Base-by-base conservation (phyloP, 768 basidiomycete genomes). In the Xerocomellus intermedius region DNA sequence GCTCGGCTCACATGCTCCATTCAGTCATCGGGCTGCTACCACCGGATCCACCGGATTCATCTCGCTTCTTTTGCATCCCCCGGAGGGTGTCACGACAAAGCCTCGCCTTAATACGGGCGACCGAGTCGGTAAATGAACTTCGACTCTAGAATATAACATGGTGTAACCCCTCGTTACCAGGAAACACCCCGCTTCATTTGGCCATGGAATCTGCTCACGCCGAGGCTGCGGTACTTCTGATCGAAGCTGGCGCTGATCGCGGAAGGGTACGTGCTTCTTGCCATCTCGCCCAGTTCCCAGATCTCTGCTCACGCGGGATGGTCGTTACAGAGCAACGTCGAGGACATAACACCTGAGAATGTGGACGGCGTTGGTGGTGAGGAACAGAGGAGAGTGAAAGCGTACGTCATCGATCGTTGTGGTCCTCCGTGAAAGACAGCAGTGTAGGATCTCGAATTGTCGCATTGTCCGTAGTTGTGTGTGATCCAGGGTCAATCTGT, bases 181-280 rank as follows among this genome's bases (percentile, higher is more conserved):
- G 96, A 48, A 97, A 98, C 67, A 98, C 97, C 2, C 94, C 97
- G 2, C 75, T 99, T 36, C 97, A 99, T 78, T 83, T 99, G 32
- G 95, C 96, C 17, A 89, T 99, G 87, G 96, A 99, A 64, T 94
- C 91, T 50, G 96, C 87, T 17, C 91, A 98, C 67, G 96, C 91
- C 14, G 87, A 93, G 67, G 89, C 86, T 16, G 96, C 96, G 10
- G 89, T 94, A 2, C 70, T 89, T 47, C 79, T 99, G 48, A 96
- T 99, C 56, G 92, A 96, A 68, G 95, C 93, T 43, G 96, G 96
- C 19, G 95, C 95, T 8, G 96, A 98, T 77, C 85, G 96, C 30
- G 82, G 82, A 60, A 80, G 91, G 63, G 94, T 95, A 73, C 60
- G 90, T 77, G 42, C 54, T 56, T 50, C 47, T 28, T 39, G 19